A percentile compares a stretch with the other conserved stretches of the same genome.
phyloP scores from a whole-genome alignment of 768 basidiomycete genomes.

The Phallus indusiatus region DNA sequence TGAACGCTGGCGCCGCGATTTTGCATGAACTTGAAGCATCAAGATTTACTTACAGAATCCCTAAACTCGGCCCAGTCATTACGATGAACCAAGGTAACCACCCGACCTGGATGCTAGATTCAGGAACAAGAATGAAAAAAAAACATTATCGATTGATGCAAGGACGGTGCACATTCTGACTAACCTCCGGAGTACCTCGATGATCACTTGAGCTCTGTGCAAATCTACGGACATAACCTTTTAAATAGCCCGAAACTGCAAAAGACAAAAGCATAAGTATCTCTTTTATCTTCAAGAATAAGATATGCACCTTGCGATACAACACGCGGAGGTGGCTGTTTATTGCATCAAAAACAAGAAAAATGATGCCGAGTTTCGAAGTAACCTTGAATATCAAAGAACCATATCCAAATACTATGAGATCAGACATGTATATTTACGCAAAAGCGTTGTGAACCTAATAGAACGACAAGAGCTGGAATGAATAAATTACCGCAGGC shows the following conservation, averaged over 20 bases:
- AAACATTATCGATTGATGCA: too few species aligned
- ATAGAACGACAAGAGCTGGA: too few species aligned
- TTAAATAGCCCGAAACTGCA: conserved; percentile 72
- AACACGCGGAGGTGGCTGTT: conserved; percentile 76
- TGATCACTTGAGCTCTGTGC: conserved; percentile 91
- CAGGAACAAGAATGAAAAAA: not conserved
- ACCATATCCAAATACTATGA: conserved; percentile 86
- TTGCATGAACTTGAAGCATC: not conserved
- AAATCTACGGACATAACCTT: conserved; percentile 84
- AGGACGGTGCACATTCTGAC: not conserved
- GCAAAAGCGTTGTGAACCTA: too few species aligned
- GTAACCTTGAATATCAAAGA: conserved; percentile 85
- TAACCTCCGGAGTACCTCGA: conserved; percentile 77
- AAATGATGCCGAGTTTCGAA: not conserved
- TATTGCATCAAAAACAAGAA: not conserved
- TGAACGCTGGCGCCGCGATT: conserved; percentile 7
- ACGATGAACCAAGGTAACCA: conserved; percentile 83
- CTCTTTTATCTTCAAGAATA: not conserved
- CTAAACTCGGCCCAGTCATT: conserved; percentile 81
- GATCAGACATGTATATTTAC: conserved; percentile 20
- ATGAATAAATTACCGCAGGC: too few species aligned
- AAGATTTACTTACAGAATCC: conserved; percentile 35
- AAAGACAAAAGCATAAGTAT: not conserved
- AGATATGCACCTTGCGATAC: conserved; percentile 45
- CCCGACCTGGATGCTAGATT: conserved; percentile 68